phyloP scores from a whole-genome alignment of 768 basidiomycete genomes.

The Dioszegia hungarica region DNA sequence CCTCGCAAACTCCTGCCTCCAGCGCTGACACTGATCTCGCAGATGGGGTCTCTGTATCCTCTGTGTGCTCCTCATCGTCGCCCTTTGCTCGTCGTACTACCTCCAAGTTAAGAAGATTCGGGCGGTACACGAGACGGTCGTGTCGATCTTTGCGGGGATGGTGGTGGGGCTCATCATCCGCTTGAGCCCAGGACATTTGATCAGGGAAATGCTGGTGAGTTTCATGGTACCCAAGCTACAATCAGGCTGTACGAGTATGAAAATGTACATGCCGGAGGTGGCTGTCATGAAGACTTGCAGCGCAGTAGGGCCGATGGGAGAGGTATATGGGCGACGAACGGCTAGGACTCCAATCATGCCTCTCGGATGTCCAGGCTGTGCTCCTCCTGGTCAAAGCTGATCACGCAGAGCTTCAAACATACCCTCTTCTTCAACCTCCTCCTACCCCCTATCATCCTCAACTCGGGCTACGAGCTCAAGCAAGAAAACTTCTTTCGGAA shows the following conservation, averaged over 20 bases:
- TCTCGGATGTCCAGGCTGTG: too few species aligned
- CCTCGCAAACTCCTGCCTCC: too few species aligned
- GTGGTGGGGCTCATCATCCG: conserved; percentile 86
- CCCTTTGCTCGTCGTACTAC: conserved; percentile 94
- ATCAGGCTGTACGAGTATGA: too few species aligned
- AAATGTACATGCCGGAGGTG: too few species aligned
- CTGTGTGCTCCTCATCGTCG: conserved; percentile 77
- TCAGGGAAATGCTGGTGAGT: conserved; percentile 94
- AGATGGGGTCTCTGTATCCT: conserved; percentile 51
- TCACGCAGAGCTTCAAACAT: conserved; percentile 78
- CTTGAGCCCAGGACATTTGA: conserved; percentile 85
- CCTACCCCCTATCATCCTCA: conserved; percentile 96
- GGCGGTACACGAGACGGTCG: conserved; percentile 90
- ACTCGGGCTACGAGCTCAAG: conserved; percentile 95
- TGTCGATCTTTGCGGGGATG: conserved; percentile 92
- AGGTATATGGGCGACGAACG: too few species aligned
- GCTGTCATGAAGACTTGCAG: too few species aligned
- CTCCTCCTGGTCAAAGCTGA: too few species aligned
- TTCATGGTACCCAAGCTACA: conserved; percentile 16
- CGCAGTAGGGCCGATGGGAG: too few species aligned
- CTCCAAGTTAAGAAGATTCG: conserved; percentile 95
- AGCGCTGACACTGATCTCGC: background rate
- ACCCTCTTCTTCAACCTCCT: conserved; percentile 96
- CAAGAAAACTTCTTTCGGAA: conserved; percentile 99
- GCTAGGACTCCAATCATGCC: too few species aligned